Base-by-base conservation (phyloP, 2,329 filamentous ascomycete genomes). In the Cordyceps fumosorosea region DNA sequence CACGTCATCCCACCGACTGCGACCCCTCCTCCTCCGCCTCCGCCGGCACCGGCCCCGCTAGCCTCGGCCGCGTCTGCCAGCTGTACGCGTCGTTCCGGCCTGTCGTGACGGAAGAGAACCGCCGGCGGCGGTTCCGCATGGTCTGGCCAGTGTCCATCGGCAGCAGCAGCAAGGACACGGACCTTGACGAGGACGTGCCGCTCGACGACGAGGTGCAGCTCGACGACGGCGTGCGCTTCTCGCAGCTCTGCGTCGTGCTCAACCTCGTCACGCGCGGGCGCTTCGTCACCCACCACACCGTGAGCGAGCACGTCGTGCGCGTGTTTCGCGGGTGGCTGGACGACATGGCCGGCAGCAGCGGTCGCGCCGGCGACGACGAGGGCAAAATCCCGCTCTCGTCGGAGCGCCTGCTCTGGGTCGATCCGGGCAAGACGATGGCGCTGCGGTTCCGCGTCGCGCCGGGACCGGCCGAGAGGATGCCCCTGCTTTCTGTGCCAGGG, bases 11-110 rank as follows among this genome's bases (percentile, higher is more conserved):
- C 78, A 65, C 6, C 37, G 62, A 32, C 29, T 37, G 45, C 34
- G 56, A 40, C 18, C 1, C 12, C 7, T 26, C 3, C 65, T 64
- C 0, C 63, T 59, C 3, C 24, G 56, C 11, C 26, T 6, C 26
- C 3, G 11, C 32, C 37, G 56, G 20, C 24, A 14, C 32, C 37
- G 56, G 20, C 24, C 2, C 4, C 65, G 64, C 0, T 62, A 58
- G 66, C 12, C 65, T 80, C 10, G 65, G 67, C 24, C 71, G 75
- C n/a, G 76, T 90, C 60, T 75, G 77, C 14, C 74, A 74, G 3
- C 74, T 91, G 52, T 93, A 92, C 75, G 87, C 88, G 6, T 83
- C 85, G 29, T 95, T 93, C 71, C 80, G 81, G 20, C 90, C 89
- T 1, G 79, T 85, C 50, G 77, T 81, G 62, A 79, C 82, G 47